Evolutionary conservation across 495 filamentous ascomycete genomes (phyloP).

Genomic region (Lasiosphaeris hirsuta): DNA sequence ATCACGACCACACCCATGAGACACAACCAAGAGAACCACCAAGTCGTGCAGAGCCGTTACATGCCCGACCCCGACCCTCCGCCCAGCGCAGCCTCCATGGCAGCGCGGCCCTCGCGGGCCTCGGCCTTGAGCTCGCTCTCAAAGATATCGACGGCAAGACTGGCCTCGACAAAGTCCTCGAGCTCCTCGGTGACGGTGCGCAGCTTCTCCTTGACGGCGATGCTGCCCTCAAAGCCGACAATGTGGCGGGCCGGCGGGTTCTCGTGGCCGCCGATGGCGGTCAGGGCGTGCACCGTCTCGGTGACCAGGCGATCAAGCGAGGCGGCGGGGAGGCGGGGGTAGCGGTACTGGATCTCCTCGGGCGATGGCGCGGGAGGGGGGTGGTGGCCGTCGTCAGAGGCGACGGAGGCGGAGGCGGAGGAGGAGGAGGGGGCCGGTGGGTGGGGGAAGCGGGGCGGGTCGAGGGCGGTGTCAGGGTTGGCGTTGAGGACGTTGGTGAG

Average conservation of each 20-base stretch:
- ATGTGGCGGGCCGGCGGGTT: slow-evolving; percentile 94
- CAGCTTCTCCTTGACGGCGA: slow-evolving; percentile 89
- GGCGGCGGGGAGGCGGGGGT: slow-evolving; percentile 63
- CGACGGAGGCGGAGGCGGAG: neutral
- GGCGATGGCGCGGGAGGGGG: slow-evolving; percentile 12
- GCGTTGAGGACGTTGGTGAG: slow-evolving; percentile 65
- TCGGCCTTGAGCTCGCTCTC: slow-evolving; percentile 49
- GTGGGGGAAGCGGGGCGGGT: slow-evolving; percentile 14
- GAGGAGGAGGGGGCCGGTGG: neutral
- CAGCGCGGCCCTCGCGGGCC: slow-evolving; percentile 35
- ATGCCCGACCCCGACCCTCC: slow-evolving; percentile 8
- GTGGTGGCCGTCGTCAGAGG: neutral
- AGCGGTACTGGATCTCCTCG: slow-evolving; percentile 63
- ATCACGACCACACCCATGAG: no score
- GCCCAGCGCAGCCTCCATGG: slow-evolving; percentile 9
- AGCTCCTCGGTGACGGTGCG: slow-evolving; percentile 95
- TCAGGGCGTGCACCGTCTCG: slow-evolving; percentile 89
- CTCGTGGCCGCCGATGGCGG: slow-evolving; percentile 88
- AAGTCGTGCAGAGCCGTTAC: neutral
- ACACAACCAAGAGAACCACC: neutral
- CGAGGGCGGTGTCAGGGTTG: slow-evolving; percentile 51
- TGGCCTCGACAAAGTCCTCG: slow-evolving; percentile 92
- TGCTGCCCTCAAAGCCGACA: slow-evolving; percentile 85
- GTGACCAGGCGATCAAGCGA: slow-evolving; percentile 67
- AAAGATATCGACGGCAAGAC: slow-evolving; percentile 76